A percentile compares a stretch with the other conserved stretches of the same genome.
Evolutionary conservation across 345 rosid species (phyloP).

Genomic region (Aethionema arabicum): DNA sequence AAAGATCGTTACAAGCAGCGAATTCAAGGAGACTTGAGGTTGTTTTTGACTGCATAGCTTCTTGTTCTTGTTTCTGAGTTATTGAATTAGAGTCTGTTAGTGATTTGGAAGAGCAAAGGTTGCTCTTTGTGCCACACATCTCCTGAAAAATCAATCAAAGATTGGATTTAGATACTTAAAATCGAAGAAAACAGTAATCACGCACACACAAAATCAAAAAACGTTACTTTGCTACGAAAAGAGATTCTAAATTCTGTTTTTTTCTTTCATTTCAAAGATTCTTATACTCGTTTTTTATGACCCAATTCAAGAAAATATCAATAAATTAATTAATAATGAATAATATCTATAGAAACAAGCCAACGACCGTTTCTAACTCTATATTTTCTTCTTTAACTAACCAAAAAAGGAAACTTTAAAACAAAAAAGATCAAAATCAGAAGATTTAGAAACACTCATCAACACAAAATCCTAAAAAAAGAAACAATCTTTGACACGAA

Average conservation of each 20-base stretch:
- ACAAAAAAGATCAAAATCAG: neutral
- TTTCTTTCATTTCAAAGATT: conserved; percentile 15
- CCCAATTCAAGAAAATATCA: neutral
- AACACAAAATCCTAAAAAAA: conserved; percentile 20
- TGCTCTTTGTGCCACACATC: conserved; percentile 57
- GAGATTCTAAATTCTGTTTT: conserved; percentile 1
- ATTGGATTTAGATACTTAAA: neutral
- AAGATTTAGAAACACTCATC: neutral
- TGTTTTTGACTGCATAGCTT: conserved; percentile 18
- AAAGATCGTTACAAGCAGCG: conserved; percentile 65
- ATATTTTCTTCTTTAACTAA: neutral
- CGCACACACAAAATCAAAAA: neutral
- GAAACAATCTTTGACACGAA: neutral
- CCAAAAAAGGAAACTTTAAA: neutral
- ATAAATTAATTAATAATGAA: neutral
- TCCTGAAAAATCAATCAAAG: conserved; percentile 46
- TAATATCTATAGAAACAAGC: neutral
- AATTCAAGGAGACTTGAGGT: conserved; percentile 66
- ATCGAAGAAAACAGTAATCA: neutral
- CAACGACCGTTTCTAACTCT: conserved; percentile 13
- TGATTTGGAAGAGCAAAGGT: conserved; percentile 37
- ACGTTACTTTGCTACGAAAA: neutral
- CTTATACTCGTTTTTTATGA: neutral
- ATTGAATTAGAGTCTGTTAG: conserved; percentile 49
- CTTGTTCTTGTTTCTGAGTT: conserved; percentile 35